Base-by-base conservation (phyloP, 495 filamentous ascomycete genomes). In the Durotheca rogersii region DNA sequence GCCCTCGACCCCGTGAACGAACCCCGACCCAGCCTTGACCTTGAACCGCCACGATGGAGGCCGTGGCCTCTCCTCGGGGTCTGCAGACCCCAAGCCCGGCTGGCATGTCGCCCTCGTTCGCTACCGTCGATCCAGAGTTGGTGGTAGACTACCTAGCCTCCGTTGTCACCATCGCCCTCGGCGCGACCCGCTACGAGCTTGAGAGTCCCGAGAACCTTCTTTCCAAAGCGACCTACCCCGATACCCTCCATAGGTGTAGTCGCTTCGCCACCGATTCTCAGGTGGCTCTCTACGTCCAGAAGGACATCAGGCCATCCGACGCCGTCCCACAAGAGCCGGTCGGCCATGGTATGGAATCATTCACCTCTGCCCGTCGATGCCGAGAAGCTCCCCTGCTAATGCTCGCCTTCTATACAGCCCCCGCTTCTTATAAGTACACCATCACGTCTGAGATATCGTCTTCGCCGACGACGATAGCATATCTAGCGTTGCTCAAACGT, bases 201-300 rank as follows among this genome's bases (percentile, higher is more conserved):
- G 84, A 94, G 66, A 73, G 76, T 16, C 72, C 79, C 33, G 90
- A 88, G 35, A 96, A 89, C 67, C 75, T 97, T 64, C 79, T 99
- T 37, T 92, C 89, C 12, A 74, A 81, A 50, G 65, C 72, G 6
- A 80, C 75, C 43, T 79, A 85, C 56, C 69, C 73, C 27, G 91
- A 97, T 44, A 97, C 93, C 0, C 71, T 90, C 18, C 84, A 89
- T 60, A 79, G 90, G 71, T 96, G 92, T 69, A 84, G 81, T 52
- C 83, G 92, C 59, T 99, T 95, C 67, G 89, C 90, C 38, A 81
- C 84, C 19, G 93, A 96, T 69, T 73, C 87, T 37, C 89, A 95
- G 73, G 80, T 85, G 30, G 89, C 85, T 18, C 71, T 99, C 39
- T 97, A 96, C 69, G 86, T 94, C 48, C 86, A 89, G 61, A 95